Evolutionary conservation across 257 asterid species (phyloP), one percentile per base, ranked within the genome.

Genomic region (Rauvolfia tetraphylla): DNA sequence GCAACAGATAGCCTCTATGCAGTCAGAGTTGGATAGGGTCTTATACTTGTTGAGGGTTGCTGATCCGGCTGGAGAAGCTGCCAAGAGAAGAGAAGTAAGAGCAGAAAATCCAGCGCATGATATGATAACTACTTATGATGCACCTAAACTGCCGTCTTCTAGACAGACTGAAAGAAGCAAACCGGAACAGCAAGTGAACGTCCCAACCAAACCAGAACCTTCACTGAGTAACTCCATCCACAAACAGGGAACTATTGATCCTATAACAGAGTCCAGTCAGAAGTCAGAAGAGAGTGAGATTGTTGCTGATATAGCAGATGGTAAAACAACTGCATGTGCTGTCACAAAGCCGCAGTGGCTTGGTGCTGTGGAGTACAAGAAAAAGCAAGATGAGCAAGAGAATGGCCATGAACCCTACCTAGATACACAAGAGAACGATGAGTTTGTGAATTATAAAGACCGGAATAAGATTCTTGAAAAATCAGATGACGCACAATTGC

Each of bases 61-160:
- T 41, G 99, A 95, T 85, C 99, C 99, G 18, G 71, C 87, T 0
- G 99, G 96, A 80, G 99, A 89, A 86, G 98, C 97, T 71, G 90
- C 90, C 49, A 85, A 73, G 82, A 89, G 82, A 83, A 88, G 92
- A 85, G 91, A 87, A 79, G 57, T 86, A 22, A 76, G 79, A 77
- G 88, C 74, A 73, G 86, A 78, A 73, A 86, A 83, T 27, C 92
- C 89, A 77, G 34, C 73, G 31, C 38, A 76, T 46, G 71, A 73
- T 44, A 49, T 49, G 53, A 67, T 78, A 68, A 77, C 33, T 48
- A 80, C 81, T 79, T 61, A 82, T 46, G 83, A 69, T 78, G 77
- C 80, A 23, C 61, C 49, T 69, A 67, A 68, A 75, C 83, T 31
- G 62, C 48, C 86, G 42, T 74, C 83, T 9, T 66, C 76, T 3